These are phyloP conservation scores for Mycena venus DNA, from an alignment of 768 basidiomycete genomes.

Conservation along the genomic window DNA sequence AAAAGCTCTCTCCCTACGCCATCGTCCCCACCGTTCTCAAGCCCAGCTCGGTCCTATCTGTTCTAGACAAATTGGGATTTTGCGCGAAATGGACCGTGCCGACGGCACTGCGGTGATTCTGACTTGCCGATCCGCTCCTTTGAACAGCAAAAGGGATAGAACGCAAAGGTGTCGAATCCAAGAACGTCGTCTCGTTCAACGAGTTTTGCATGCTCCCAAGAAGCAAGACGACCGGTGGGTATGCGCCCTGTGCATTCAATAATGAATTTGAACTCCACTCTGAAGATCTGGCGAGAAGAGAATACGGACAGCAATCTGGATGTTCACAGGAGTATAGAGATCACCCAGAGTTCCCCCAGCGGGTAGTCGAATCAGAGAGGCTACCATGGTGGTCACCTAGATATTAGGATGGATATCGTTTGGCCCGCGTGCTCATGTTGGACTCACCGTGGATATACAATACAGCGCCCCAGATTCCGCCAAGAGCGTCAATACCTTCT, in stretches of 20 bases:
- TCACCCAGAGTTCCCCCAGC: slow-evolving; percentile 19
- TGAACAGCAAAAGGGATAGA: too few species aligned
- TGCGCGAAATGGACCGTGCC: too few species aligned
- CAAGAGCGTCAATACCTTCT: background rate
- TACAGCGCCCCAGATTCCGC: slow-evolving; percentile 17
- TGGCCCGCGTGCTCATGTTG: too few species aligned
- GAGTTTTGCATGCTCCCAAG: background rate
- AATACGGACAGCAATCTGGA: slow-evolving; percentile 32
- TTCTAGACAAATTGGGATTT: too few species aligned
- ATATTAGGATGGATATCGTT: background rate
- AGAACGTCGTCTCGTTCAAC: background rate
- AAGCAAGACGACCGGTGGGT: background rate
- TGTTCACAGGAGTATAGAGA: slow-evolving; percentile 29
- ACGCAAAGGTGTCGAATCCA: too few species aligned
- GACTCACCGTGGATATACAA: slow-evolving; percentile 14
- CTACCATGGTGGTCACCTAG: background rate
- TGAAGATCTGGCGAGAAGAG: too few species aligned
- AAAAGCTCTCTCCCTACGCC: too few species aligned
- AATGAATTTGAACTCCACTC: background rate
- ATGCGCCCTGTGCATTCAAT: background rate
- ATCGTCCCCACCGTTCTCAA: too few species aligned
- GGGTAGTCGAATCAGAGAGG: slow-evolving; percentile 11
- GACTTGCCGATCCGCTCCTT: too few species aligned
- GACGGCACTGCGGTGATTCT: too few species aligned
- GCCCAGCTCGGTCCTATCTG: too few species aligned